Evolutionary conservation across 2,329 filamentous ascomycete genomes (phyloP).

Genomic region (Fusarium sp.): DNA sequence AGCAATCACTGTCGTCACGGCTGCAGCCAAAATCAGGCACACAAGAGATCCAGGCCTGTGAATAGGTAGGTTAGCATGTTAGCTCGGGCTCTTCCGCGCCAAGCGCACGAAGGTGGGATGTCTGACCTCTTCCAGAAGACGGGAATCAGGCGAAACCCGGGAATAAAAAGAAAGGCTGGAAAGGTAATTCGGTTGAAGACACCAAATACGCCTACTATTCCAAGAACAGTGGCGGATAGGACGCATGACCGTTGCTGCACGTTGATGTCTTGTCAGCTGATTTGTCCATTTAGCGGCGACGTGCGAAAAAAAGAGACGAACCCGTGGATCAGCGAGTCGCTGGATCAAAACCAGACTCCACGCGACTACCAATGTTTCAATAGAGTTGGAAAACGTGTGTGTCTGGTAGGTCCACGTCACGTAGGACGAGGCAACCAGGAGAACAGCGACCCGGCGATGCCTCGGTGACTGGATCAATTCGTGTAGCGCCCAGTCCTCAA

Average conservation of each 20-base stretch:
- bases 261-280: slow-evolving; percentile 40
- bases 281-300: slow-evolving; percentile 11
- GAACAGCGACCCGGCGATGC: slow-evolving; percentile 74
- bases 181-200: slow-evolving; percentile 98
- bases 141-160: slow-evolving; percentile 81
- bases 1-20: slow-evolving; percentile 74
- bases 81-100: slow-evolving; percentile 28
- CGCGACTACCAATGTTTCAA: slow-evolving; percentile 90
- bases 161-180: slow-evolving; percentile 87
- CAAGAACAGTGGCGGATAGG: slow-evolving; percentile 77
- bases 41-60: slow-evolving; percentile 66
- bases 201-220: slow-evolving; percentile 82
- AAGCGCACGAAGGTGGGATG: slow-evolving; percentile 31
- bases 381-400: slow-evolving; percentile 97
- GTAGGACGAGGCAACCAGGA: slow-evolving; percentile 93
- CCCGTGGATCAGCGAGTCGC: slow-evolving; percentile 80
- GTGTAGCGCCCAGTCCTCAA: slow-evolving; percentile 97
- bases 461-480: slow-evolving; percentile 82
- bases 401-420: slow-evolving; percentile 99
- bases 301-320: slow-evolving; percentile 52
- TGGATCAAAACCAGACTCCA: slow-evolving; percentile 94
- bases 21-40: slow-evolving; percentile 68
- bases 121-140: slow-evolving; percentile 82
- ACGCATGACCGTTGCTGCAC: slow-evolving; percentile 75
- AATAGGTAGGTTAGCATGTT: slow-evolving; percentile 20